Evolutionary conservation across 139 green algal species (phyloP).

Genomic region (Tetraselmis striata): DNA sequence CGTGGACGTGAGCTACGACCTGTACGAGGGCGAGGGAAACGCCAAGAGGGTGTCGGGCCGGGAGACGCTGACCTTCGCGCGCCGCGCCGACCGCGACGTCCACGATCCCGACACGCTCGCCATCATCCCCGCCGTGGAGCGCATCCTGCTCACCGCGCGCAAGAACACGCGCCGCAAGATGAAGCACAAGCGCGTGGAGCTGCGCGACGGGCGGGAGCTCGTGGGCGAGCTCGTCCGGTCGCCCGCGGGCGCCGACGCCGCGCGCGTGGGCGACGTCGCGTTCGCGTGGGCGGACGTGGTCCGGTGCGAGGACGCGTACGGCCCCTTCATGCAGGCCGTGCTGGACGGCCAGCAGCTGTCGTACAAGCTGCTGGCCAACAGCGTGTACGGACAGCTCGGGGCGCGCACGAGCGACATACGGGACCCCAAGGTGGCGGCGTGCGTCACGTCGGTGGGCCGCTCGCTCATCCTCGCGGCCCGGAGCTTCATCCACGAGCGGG

Average conservation of each 20-base stretch:
- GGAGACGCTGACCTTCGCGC: background rate
- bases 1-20: slow-evolving; percentile 5
- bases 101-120: background rate
- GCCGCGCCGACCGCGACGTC: background rate
- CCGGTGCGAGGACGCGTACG: background rate
- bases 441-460: slow-evolving; percentile 18
- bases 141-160: slow-evolving; percentile 5
- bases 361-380: slow-evolving; percentile 27
- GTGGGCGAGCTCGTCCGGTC: background rate
- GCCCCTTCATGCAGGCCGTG: slow-evolving; percentile 11
- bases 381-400: slow-evolving; percentile 15
- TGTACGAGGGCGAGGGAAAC: background rate
- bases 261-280: background rate
- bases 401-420: slow-evolving; percentile 15
- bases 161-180: background rate
- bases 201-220: background rate
- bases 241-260: too few relatives aligned
- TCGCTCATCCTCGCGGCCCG: slow-evolving; percentile 19
- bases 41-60: slow-evolving; percentile 3
- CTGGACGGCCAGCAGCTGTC: slow-evolving; percentile 25
- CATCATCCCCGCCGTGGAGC: slow-evolving; percentile 12
- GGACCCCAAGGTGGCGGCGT: slow-evolving; percentile 6
- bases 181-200: background rate
- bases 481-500: slow-evolving; percentile 9
- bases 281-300: background rate